Evolutionary conservation across 2,329 filamentous ascomycete genomes (phyloP).

Genomic region (Rhinocladiella mackenziei): DNA sequence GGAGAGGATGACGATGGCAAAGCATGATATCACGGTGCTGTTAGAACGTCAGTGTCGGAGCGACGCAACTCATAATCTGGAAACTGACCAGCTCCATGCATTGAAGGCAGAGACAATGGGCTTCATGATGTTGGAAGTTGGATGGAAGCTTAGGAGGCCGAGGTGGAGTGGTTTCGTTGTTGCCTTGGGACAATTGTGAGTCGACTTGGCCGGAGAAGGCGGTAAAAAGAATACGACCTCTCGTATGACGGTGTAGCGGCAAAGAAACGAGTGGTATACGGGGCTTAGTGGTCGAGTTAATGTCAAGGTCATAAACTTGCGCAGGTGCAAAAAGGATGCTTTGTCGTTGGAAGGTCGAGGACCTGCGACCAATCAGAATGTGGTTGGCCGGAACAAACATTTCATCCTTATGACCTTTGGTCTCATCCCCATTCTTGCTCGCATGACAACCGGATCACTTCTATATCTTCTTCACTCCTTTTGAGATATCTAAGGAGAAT

Average conservation of each 20-base stretch:
- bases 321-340: background rate
- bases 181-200: too few relatives aligned
- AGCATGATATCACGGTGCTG: conserved; percentile 67
- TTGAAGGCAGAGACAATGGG: conserved; percentile 86
- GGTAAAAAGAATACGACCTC: too few relatives aligned
- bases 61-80: background rate
- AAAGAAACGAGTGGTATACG: too few relatives aligned
- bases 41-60: conserved; percentile 19
- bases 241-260: background rate
- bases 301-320: background rate
- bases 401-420: too few relatives aligned
- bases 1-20: conserved; percentile 62
- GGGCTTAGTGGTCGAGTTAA: background rate
- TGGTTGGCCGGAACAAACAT: too few relatives aligned
- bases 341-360: background rate
- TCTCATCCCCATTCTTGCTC: too few relatives aligned
- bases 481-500: too few relatives aligned
- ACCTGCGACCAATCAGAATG: background rate
- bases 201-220: too few relatives aligned
- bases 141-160: background rate
- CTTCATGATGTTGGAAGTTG: conserved; percentile 65
- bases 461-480: too few relatives aligned
- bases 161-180: background rate
- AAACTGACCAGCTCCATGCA: conserved; percentile 85
- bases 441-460: too few relatives aligned